Base-by-base conservation (phyloP, 768 basidiomycete species). In the Rubroboletus pulcherrimus region DNA sequence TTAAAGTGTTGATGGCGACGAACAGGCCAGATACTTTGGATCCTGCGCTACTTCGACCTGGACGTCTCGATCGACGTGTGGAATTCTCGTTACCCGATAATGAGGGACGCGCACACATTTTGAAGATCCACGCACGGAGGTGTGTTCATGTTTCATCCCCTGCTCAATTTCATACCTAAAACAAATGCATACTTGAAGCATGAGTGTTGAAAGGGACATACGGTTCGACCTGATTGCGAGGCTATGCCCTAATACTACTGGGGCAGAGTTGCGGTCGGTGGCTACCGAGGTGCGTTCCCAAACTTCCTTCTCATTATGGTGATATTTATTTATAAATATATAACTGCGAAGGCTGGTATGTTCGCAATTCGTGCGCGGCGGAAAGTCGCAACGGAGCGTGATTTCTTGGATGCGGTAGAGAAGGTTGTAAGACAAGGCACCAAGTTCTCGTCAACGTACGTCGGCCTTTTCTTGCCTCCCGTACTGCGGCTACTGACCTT, bases 1-100 rank as follows among this genome's bases (percentile, higher is more conserved):
- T 99, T 75, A 99, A 99, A 73, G 96, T 99, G 21, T 80, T 99
- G 55, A 99, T 99, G 97, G 97, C 97, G 31, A 98, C 97, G 7
- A 98, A 99, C 77, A 96, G 96, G 73, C 97, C 97, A 19, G 97
- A 99, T 72, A 98, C 97, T 1, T 82, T 99, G 44, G 97, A 99
- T 73, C 97, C 97, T 56, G 97, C 97, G 7, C 78, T 99, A 35
- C 78, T 99, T 49, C 88, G 97, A 51, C 97, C 97, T 15, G 97
- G 97, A 48, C 90, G 97, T 66, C 78, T 99, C 37, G 97, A 99
- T 74, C 84, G 97, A 62, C 86, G 95, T n/a, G 89, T 99, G 21
- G 97, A 99, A 67, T 99, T 99, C 72, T 86, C 88, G 29, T 72
- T 98, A 59, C 96, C 97, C 7, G 93, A 99, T 74, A 88, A 87